Evolutionary conservation across 208 protist species (phyloP).

Genomic region (Plasmodiophora brassicae): DNA sequence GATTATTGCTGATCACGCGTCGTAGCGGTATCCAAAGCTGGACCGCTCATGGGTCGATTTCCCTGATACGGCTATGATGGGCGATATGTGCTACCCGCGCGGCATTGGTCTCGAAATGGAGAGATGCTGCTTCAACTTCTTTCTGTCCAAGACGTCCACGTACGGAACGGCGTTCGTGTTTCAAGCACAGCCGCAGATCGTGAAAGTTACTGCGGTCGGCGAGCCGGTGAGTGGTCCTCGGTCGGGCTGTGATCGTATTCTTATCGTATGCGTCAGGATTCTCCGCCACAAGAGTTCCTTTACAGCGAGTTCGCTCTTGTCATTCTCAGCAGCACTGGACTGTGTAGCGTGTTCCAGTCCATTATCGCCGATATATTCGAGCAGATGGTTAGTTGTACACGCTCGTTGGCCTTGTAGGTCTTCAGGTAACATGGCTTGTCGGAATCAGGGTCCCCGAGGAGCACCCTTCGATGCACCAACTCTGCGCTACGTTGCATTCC

Average conservation of each 20-base stretch:
- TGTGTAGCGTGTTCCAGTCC: background rate
- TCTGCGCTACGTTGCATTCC: background rate
- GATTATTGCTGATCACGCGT: too few species aligned
- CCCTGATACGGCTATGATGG: background rate
- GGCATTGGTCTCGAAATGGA: background rate
- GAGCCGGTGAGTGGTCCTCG: too few species aligned
- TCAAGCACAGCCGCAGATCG: too few species aligned
- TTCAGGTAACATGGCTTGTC: background rate
- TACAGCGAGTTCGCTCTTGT: background rate
- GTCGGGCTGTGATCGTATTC: too few species aligned
- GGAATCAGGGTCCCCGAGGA: background rate
- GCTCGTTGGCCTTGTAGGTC: background rate
- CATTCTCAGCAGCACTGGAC: background rate
- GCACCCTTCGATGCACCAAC: background rate
- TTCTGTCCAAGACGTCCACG: conserved; percentile 1
- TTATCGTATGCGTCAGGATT: too few species aligned
- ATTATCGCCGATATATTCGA: background rate
- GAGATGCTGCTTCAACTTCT: background rate
- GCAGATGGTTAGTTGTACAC: background rate
- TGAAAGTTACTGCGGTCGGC: too few species aligned
- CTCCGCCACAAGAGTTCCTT: background rate
- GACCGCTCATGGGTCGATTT: background rate
- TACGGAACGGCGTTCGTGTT: background rate
- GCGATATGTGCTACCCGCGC: background rate
- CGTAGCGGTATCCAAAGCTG: background rate